These are phyloP conservation scores for Ilex paraguariensis DNA, from an alignment of 305 asterid species.

Conservation along the genomic window DNA sequence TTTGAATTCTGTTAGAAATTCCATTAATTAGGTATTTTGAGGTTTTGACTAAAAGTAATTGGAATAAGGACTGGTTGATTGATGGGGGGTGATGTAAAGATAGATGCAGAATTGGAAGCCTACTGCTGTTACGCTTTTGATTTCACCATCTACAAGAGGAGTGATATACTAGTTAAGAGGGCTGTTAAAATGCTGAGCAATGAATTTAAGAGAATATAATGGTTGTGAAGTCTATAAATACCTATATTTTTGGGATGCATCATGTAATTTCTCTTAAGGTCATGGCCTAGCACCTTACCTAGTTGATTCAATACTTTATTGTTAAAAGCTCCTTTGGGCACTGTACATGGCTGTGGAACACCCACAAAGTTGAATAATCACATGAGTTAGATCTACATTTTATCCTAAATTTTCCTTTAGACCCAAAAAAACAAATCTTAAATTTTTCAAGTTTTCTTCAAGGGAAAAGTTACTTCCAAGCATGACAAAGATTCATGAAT, in stretches of 20 bases:
- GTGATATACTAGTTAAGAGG: no score
- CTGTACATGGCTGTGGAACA: background rate
- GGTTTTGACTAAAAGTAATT: no score
- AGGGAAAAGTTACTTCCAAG: slow-evolving; percentile 30
- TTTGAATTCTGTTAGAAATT: no score
- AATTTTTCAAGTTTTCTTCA: background rate
- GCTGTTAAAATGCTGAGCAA: background rate
- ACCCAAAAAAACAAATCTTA: background rate
- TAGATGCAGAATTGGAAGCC: no score
- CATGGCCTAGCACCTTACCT: background rate
- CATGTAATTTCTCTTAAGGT: background rate
- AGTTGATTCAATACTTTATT: background rate
- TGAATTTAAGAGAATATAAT: background rate
- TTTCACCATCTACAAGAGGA: no score
- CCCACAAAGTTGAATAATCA: background rate
- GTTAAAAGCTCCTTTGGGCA: background rate
- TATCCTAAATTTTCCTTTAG: no score
- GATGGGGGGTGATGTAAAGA: no score
- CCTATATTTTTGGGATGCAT: background rate
- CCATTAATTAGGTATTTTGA: no score
- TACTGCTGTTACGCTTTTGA: no score
- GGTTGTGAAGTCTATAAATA: background rate
- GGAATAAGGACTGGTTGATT: no score
- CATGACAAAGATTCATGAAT: slow-evolving; percentile 43
- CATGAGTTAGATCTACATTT: background rate